Conservation (phyloP, 306 rosid species). For the Trifolium repens region DNA sequence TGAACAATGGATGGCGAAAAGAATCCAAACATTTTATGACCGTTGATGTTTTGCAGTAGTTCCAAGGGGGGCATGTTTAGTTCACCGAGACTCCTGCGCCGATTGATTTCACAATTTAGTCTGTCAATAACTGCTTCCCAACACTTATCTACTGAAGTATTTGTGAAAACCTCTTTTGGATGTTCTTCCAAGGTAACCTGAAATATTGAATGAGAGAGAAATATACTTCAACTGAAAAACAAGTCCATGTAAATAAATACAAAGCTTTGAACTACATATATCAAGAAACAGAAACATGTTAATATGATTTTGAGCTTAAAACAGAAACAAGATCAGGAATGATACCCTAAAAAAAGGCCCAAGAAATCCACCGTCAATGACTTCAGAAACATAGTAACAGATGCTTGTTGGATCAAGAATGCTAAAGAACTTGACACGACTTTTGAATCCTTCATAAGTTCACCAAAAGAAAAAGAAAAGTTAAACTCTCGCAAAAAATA, state of each 20-base stretch:
- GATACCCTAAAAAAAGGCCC: conserved; percentile 89
- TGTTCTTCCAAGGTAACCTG: conserved; percentile 81
- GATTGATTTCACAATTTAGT: conserved; percentile 55
- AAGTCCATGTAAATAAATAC: conserved; percentile 8
- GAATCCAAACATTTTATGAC: conserved; percentile 88
- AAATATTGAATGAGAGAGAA: conserved; percentile 8
- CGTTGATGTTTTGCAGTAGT: conserved; percentile 52
- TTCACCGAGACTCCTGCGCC: conserved; percentile 48
- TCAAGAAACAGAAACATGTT: conserved; percentile 26
- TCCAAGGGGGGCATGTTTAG: conserved; percentile 47
- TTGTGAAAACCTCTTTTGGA: conserved; percentile 59
- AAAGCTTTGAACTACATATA: conserved; percentile 8
- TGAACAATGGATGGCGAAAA: conserved; percentile 59
- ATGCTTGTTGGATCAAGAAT: conserved; percentile 65
- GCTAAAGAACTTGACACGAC: conserved; percentile 68
- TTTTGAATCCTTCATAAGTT: conserved; percentile 73
- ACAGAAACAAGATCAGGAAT: conserved; percentile 34
- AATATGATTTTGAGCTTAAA: conserved; percentile 29
- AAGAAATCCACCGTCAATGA: conserved; percentile 73
- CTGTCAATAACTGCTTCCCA: conserved; percentile 69
- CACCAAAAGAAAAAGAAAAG: conserved; percentile 38
- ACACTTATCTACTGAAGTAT: conserved; percentile 61
- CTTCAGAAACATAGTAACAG: conserved; percentile 78
- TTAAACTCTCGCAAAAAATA: conserved; percentile 28
- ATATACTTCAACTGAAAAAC: conserved; percentile 35